Percentiles rank a stretch among this genome's conserved stretches.
phyloP scores from a whole-genome alignment of 352 stramenopile genomes.

The Globisporangium spiculum region DNA sequence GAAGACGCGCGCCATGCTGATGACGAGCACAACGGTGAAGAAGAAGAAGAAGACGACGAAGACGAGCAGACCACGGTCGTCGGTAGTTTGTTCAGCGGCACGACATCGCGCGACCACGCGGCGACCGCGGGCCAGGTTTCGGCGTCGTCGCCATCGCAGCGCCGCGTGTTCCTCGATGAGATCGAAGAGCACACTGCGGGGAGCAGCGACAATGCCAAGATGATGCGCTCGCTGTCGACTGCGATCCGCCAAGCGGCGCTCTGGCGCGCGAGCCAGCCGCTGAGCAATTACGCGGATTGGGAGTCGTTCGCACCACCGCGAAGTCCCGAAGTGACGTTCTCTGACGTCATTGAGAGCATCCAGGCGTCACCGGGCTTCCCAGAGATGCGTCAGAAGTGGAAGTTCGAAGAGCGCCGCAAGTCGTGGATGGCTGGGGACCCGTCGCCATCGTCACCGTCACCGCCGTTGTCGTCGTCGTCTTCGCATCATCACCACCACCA shows the following conservation, averaged over 20 bases:
- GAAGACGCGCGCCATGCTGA: conserved; percentile 50
- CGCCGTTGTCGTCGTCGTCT: background rate
- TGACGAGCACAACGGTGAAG: conserved; percentile 38
- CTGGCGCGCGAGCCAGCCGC: conserved; percentile 72
- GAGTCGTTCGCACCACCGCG: conserved; percentile 51
- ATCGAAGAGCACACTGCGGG: conserved; percentile 66
- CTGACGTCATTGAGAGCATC: conserved; percentile 70
- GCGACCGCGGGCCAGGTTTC: conserved; percentile 15
- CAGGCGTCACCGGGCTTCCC: conserved; percentile 39
- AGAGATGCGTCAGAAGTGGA: conserved; percentile 47
- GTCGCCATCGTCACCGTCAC: conserved; percentile 9
- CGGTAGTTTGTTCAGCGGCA: conserved; percentile 71
- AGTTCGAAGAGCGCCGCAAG: conserved; percentile 59
- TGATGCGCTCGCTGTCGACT: conserved; percentile 72
- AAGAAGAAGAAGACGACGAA: conserved; percentile 40
- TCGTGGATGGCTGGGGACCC: conserved; percentile 72
- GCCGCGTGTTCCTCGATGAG: conserved; percentile 58
- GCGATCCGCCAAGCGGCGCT: conserved; percentile 75
- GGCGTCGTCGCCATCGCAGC: conserved; percentile 17
- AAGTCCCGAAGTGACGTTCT: conserved; percentile 70
- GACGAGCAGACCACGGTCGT: conserved; percentile 79
- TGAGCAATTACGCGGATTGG: conserved; percentile 69
- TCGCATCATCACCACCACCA: background rate
- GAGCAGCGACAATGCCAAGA: conserved; percentile 54
- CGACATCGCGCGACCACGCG: conserved; percentile 49